Evolutionary conservation across 768 basidiomycete genomes (phyloP).

Genomic region (Tulasnella sp.): DNA sequence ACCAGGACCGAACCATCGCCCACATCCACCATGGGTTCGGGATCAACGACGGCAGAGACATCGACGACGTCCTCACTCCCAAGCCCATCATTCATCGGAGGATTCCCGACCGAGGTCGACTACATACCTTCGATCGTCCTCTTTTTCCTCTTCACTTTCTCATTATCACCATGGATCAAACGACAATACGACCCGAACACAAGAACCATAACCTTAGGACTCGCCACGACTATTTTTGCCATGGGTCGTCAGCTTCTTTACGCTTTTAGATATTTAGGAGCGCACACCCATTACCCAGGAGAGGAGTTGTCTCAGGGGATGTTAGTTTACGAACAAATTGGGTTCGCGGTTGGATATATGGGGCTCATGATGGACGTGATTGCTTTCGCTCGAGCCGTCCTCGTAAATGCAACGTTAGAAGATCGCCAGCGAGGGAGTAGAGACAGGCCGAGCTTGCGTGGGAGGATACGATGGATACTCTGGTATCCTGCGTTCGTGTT

Average conservation of each 20-base stretch:
- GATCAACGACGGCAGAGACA: conserved; percentile 38
- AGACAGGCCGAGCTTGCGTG: not conserved
- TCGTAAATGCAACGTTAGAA: conserved; percentile 19
- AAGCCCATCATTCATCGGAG: conserved; percentile 47
- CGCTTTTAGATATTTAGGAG: not conserved
- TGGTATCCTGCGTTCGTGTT: not conserved
- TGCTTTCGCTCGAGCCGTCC: not conserved
- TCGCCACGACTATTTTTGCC: not conserved
- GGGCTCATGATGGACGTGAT: not conserved
- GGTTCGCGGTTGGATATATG: conserved; percentile 16
- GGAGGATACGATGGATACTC: not conserved
- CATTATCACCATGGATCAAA: conserved; percentile 2
- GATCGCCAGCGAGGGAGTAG: not conserved
- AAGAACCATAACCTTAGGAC: not conserved
- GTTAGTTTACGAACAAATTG: conserved; percentile 10
- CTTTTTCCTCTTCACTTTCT: not conserved
- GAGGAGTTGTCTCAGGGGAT: not conserved
- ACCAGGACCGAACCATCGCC: too few relatives aligned
- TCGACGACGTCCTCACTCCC: conserved; percentile 34
- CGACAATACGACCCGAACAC: conserved; percentile 6
- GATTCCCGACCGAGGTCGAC: not conserved
- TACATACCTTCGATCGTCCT: conserved; percentile 12
- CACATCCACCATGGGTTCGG: not conserved
- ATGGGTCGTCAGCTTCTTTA: not conserved
- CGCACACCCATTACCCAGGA: not conserved